Conservation (phyloP, 1,139 yeast species). For the Lodderomyces theae region DNA sequence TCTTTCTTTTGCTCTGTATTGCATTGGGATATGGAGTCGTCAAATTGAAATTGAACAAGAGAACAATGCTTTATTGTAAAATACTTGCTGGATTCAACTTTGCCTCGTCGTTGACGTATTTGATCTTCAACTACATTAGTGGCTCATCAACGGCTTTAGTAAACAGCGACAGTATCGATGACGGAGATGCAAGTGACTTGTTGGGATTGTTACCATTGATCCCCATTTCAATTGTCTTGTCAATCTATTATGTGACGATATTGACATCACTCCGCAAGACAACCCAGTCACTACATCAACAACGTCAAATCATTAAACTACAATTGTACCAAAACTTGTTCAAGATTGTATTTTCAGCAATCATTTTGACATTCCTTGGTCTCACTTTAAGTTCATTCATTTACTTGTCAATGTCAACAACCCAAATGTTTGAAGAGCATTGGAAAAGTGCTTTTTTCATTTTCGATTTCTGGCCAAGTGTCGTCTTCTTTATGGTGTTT, state of each 20-base stretch:
- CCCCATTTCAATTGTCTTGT: conserved; percentile 71
- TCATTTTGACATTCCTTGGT: conserved; percentile 51
- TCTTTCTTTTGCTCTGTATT: conserved; percentile 81
- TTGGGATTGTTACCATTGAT: conserved; percentile 46
- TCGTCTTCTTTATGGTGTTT: conserved; percentile 81
- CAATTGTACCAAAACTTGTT: conserved; percentile 80
- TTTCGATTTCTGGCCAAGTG: conserved; percentile 92
- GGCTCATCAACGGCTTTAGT: conserved; percentile 38
- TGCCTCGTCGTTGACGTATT: conserved; percentile 61
- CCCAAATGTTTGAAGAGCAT: conserved; percentile 77
- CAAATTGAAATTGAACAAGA: conserved; percentile 73
- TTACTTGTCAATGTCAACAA: conserved; percentile 68
- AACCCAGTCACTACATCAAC: conserved; percentile 68
- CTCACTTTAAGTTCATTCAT: conserved; percentile 69
- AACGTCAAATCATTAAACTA: conserved; percentile 89
- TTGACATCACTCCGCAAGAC: conserved; percentile 73
- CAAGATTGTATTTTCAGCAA: conserved; percentile 68
- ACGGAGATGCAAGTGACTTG: conserved; percentile 21
- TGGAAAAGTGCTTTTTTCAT: conserved; percentile 93
- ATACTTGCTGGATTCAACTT: conserved; percentile 74
- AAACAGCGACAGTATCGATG: conserved; percentile 21
- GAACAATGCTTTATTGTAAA: conserved; percentile 76
- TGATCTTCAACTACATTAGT: conserved; percentile 62
- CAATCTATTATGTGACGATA: conserved; percentile 72
- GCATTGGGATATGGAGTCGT: conserved; percentile 95